These are phyloP conservation scores for Xylaria cubensis DNA, from an alignment of 495 filamentous ascomycete genomes.

Conservation along the genomic window DNA sequence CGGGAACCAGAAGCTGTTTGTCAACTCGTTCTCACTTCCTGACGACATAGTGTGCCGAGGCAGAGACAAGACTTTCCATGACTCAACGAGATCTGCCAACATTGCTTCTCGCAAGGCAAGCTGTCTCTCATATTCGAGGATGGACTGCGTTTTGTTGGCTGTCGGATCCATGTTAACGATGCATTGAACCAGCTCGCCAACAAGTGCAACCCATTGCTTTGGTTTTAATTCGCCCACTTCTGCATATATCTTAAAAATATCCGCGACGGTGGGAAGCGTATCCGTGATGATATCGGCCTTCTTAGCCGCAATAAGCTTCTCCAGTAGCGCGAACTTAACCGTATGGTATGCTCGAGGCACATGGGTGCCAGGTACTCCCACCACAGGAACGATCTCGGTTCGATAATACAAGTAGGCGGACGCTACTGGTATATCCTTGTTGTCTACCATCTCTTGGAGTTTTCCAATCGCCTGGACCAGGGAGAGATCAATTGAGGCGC, in stretches of 20 bases:
- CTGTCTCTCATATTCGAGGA: conserved; percentile 33
- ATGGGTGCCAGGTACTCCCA: conserved; percentile 28
- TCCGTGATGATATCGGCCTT: conserved; percentile 39
- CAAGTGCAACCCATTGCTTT: conserved; percentile 41
- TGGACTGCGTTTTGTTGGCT: conserved; percentile 30
- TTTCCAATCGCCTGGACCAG: conserved; percentile 40
- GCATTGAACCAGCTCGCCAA: conserved; percentile 41
- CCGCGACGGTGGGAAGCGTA: conserved; percentile 46
- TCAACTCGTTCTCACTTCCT: conserved; percentile 23
- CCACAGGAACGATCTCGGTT: conserved; percentile 43
- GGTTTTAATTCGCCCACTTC: conserved; percentile 42
- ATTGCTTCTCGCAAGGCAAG: conserved; percentile 43
- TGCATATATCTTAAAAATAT: conserved; percentile 47
- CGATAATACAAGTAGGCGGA: conserved; percentile 51
- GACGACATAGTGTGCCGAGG: conserved; percentile 26
- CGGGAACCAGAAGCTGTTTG: conserved; percentile 35
- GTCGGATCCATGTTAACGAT: conserved; percentile 41
- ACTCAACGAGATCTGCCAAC: conserved; percentile 47
- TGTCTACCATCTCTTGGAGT: conserved; percentile 47
- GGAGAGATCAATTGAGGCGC: conserved; percentile 14
- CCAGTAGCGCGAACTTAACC: conserved; percentile 35
- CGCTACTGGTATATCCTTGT: conserved; percentile 30
- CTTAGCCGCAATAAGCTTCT: conserved; percentile 42
- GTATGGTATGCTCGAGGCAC: conserved; percentile 33
- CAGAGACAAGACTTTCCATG: conserved; percentile 47